Conservation (phyloP, 495 filamentous ascomycete species). For the Stereocaulon alpinum region DNA sequence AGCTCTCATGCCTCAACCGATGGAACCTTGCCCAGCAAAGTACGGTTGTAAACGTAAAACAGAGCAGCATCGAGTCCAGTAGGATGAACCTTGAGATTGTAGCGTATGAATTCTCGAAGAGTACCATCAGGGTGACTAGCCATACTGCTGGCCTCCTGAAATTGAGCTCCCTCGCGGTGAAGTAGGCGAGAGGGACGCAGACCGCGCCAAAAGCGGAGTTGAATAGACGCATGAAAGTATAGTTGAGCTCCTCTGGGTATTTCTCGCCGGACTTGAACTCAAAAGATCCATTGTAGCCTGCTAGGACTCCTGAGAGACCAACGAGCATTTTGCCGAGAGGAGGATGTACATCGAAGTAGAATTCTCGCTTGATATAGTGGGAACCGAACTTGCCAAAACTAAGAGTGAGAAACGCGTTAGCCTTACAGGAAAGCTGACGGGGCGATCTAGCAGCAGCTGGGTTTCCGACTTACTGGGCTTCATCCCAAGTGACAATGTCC, state of each 20-base stretch:
- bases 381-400: slow-evolving; percentile 99
- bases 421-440: slow-evolving; percentile 14
- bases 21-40: slow-evolving; percentile 97
- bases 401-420: slow-evolving; percentile 18
- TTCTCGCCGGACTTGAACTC: slow-evolving; percentile 98
- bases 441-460: neutral
- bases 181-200: slow-evolving; percentile 91
- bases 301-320: slow-evolving; percentile 86
- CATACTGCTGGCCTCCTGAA: slow-evolving; percentile 79
- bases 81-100: slow-evolving; percentile 97
- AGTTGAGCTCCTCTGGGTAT: slow-evolving; percentile 88
- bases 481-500: slow-evolving; percentile 96
- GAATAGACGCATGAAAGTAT: slow-evolving; percentile 97
- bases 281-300: slow-evolving; percentile 98
- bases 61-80: slow-evolving; percentile 94
- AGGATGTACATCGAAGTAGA: slow-evolving; percentile 99
- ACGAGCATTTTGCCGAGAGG: slow-evolving; percentile 97
- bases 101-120: slow-evolving; percentile 97
- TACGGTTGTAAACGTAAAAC: slow-evolving; percentile 93
- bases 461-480: slow-evolving; percentile 70
- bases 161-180: slow-evolving; percentile 80
- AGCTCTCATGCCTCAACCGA: slow-evolving; percentile 67
- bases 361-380: slow-evolving; percentile 95
- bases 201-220: slow-evolving; percentile 89
- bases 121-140: slow-evolving; percentile 91